Base-by-base conservation (phyloP, 2,329 filamentous ascomycete species). In the Dichotomopilus funicola region DNA sequence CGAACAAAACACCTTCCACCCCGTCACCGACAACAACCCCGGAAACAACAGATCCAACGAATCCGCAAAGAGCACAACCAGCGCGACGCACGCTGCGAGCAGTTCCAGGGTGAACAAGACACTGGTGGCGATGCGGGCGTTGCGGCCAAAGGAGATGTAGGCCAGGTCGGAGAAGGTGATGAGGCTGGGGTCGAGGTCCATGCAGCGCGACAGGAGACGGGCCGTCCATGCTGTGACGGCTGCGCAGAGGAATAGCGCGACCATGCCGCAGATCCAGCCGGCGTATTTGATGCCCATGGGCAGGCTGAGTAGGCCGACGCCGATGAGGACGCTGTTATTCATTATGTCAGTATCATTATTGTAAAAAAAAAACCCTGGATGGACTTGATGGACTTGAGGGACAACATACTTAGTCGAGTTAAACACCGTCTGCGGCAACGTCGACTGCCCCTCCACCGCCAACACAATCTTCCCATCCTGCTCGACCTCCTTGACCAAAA, bases 101-200 rank as follows among this genome's bases (percentile, higher is more conserved):
- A 97, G 78, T 70, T 97, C 92, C 44, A 97, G 69, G 9, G 86
- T 91, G 72, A 97, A 97, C 12, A 97, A 77, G 0, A 95, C 75
- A 59, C 90, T 95, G 6, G 89, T 92, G 35, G 87, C 80, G 37
- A 96, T 76, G 38, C 92, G 86, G 38, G 91, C 92, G 56, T 82
- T 85, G 12, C 85, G 81, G 7, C 92, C 92, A 69, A 95, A 96
- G 19, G 90, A 91, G 63, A 95, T 86, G 66, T 87, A 96, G 1
- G 92, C 94, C 48, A 97, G 76, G 67, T 97, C 92, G 37, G 91
- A 94, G 70, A 96, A 97, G 2, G 92, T 96, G 65, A 96, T 91
- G 61, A 96, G 82, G 50, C 83, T 88, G 57, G 80, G 81, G 71
- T 96, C 89, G 27, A 90, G 81, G 62, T 96, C 87, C 75, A 96